Evolutionary conservation across 192 early-diverging fungal species (phyloP), one percentile per base, ranked within the genome.

Genomic region (Chytriomyces confervae): DNA sequence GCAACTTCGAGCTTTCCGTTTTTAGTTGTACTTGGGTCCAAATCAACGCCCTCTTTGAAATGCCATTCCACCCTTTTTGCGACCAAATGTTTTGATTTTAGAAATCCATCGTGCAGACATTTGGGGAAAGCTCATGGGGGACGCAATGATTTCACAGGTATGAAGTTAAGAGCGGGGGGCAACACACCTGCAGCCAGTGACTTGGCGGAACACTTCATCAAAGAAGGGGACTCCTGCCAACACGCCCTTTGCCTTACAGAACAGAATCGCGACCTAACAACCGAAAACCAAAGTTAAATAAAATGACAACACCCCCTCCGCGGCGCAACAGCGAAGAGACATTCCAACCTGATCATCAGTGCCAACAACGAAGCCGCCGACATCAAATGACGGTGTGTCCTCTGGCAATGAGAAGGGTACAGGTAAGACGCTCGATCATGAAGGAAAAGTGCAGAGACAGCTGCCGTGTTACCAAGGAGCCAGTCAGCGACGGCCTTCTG

Each of bases 381-480:
- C 97, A 83, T 99, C 97, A 81, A 99, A 97, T 18, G 94, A 95
- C 6, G 97, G 95, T n/a, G 93, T 93, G 83, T 99, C 97, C 80
- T 99, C 96, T 74, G 27, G 46, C 16, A 13, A 27, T 60, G 13
- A 5, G 53, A 60, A 60, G 53, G 53, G 13, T 20, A 60, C 16
- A n/a, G 13, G 2, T 60, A 4, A 60, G 20, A 60, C 0, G 20
- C 53, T 60, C 13, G 20, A 60, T 27, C 5, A 27, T 24, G 20
- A n/a, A 11, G 27, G 62, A 64, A 64, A 11, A 1, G 10, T n/a
- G 5, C 27, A 11, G 27, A n/a, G 10, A 0, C 10, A 16, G 18
- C 11, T 2, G 29, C 13, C 51, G 9, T 23, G 13, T 11, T 57
- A 72, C 69, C 69, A 9, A 24, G 10, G 20, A 72, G 69, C 69